Conservation (phyloP, 2,329 filamentous ascomycete species). For the Pyrenophora teres region DNA sequence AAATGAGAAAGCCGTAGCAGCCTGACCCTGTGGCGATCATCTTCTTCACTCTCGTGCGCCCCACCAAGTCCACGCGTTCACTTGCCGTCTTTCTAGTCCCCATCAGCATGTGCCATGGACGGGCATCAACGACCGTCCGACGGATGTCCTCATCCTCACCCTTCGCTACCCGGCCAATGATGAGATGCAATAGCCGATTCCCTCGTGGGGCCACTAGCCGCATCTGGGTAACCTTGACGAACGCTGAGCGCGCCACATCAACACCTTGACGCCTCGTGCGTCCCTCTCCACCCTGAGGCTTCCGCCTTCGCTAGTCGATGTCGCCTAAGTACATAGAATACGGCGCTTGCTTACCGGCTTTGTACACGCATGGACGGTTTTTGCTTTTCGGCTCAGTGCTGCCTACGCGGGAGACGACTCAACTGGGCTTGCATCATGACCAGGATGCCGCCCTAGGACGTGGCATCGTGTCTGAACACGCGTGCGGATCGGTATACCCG, state of each 20-base stretch:
- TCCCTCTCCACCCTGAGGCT: conserved; percentile 16
- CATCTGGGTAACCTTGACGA: conserved; percentile 39
- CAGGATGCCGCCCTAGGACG: conserved; percentile 1
- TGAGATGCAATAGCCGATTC: conserved; percentile 24
- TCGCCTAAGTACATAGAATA: conserved; percentile 4
- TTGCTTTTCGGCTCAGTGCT: conserved; percentile 24
- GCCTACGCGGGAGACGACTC: conserved; percentile 24
- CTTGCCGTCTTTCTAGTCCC: conserved; percentile 24
- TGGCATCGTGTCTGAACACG: conserved; percentile 15
- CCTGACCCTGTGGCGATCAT: conserved; percentile 27
- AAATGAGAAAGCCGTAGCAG: conserved; percentile 13
- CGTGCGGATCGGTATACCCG: conserved; percentile 9
- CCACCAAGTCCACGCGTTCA: conserved; percentile 17
- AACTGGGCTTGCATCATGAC: conserved; percentile 17
- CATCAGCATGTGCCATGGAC: conserved; percentile 35
- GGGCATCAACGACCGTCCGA: conserved; percentile 8
- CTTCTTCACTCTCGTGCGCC: conserved; percentile 16
- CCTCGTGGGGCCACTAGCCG: conserved; percentile 26
- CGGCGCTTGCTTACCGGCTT: conserved; percentile 23
- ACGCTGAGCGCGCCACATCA: conserved; percentile 26
- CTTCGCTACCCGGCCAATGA: conserved; percentile 33
- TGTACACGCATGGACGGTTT: conserved; percentile 21
- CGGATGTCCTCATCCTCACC: conserved; percentile 8
- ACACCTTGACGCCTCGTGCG: conserved; percentile 33
- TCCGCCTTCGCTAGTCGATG: conserved; percentile 14